Percentiles rank a stretch among this genome's conserved stretches.
These are phyloP conservation scores for Candida albicans DNA, from an alignment of 1,139 yeast species.

Conservation along the genomic window DNA sequence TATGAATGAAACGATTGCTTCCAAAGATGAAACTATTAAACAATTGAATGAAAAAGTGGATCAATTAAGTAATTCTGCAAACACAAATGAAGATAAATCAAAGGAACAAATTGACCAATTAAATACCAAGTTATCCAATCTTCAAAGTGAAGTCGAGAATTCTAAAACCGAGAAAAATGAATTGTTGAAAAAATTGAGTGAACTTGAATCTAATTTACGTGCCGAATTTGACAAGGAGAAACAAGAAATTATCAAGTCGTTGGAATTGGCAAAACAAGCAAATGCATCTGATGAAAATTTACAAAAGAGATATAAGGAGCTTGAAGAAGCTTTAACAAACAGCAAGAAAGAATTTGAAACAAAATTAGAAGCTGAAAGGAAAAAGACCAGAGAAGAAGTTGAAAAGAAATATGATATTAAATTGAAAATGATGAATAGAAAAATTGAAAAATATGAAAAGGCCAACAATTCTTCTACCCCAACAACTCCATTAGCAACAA, in stretches of 20 bases:
- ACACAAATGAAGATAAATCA: conserved; percentile 4
- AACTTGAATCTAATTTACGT: conserved; percentile 13
- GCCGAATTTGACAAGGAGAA: conserved; percentile 20
- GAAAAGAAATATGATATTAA: conserved; percentile 45
- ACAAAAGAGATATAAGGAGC: conserved; percentile 18
- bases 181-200: conserved; percentile 13
- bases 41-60: conserved; percentile 8
- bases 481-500: conserved; percentile 5
- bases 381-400: conserved; percentile 29
- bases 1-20: conserved; percentile 10
- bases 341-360: conserved; percentile 23
- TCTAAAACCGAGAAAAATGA: conserved; percentile 17
- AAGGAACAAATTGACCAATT: conserved; percentile 15
- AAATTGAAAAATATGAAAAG: conserved; percentile 35
- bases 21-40: conserved; percentile 13
- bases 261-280: conserved; percentile 17
- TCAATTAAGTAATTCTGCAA: conserved; percentile 7
- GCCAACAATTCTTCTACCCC: conserved; percentile 3
- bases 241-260: conserved; percentile 14
- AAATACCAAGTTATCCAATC: conserved; percentile 12
- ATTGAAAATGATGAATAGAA: conserved; percentile 44
- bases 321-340: conserved; percentile 21
- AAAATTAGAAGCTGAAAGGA: conserved; percentile 34
- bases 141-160: conserved; percentile 13
- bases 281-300: conserved; percentile 14